phyloP scores from a whole-genome alignment of 352 stramenopile genomes.

The Phytophthora citrophthora region DNA sequence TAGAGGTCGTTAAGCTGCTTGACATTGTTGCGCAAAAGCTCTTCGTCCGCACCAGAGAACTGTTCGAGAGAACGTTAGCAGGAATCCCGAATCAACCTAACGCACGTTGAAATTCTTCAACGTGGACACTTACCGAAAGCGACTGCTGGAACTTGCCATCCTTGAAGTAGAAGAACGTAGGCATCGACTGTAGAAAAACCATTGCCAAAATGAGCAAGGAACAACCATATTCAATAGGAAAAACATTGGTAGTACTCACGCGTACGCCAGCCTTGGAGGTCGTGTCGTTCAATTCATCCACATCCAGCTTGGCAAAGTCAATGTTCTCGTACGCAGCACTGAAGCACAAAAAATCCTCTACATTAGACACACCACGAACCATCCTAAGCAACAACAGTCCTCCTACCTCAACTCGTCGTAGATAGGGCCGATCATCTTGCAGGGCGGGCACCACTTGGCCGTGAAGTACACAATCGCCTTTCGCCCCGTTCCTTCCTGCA shows the following conservation, averaged over 20 bases:
- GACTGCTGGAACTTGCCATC: conserved; percentile 79
- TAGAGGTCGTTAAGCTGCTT: conserved; percentile 82
- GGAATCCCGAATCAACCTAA: conserved; percentile 16
- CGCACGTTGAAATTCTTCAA: neutral
- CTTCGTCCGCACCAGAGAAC: conserved; percentile 88
- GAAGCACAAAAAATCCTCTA: conserved; percentile 5
- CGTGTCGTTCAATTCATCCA: conserved; percentile 84
- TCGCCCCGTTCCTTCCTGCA: conserved; percentile 61
- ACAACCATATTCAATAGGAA: neutral
- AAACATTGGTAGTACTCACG: conserved; percentile 46
- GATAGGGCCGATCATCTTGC: conserved; percentile 91
- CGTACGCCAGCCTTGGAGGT: conserved; percentile 81
- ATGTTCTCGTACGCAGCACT: conserved; percentile 71
- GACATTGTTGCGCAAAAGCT: conserved; percentile 72
- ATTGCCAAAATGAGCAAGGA: conserved; percentile 4
- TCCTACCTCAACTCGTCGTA: conserved; percentile 86
- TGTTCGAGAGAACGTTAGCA: conserved; percentile 14
- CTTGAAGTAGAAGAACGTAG: conserved; percentile 88
- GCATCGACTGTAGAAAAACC: conserved; percentile 70
- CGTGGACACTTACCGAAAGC: conserved; percentile 59
- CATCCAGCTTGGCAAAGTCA: conserved; percentile 87
- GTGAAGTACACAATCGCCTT: conserved; percentile 92
- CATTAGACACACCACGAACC: neutral
- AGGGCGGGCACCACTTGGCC: conserved; percentile 91
- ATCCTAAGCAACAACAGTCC: neutral